Evolutionary conservation across 2,329 filamentous ascomycete genomes (phyloP).

Genomic region (Microcyclospora pomicola): DNA sequence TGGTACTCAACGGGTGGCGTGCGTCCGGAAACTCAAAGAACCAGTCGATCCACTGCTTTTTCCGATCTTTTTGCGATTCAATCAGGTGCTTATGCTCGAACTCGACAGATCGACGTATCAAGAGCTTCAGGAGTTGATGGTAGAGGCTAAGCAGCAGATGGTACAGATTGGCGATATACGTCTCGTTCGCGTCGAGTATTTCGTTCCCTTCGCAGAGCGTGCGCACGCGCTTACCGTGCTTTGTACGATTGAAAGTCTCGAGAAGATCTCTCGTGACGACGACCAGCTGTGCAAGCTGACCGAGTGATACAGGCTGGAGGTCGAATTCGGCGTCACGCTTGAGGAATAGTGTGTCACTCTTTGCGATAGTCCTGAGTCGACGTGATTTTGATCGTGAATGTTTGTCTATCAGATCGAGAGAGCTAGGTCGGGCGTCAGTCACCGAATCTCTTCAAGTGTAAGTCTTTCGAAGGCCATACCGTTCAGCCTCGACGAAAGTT

Average conservation of each 20-base stretch:
- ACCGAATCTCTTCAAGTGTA: not conserved
- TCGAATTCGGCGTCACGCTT: conserved; percentile 19
- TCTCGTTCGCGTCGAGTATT: conserved; percentile 20
- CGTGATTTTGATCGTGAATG: not conserved
- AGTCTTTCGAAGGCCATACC: not conserved
- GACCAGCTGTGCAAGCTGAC: conserved; percentile 18
- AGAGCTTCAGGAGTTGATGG: conserved; percentile 19
- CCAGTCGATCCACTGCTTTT: conserved; percentile 11
- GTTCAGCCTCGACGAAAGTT: too few species aligned
- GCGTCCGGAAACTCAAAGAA: conserved; percentile 22
- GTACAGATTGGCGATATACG: conserved; percentile 28
- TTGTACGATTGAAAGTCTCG: conserved; percentile 11
- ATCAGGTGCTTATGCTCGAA: conserved; percentile 10
- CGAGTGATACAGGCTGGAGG: conserved; percentile 19
- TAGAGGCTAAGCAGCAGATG: conserved; percentile 28
- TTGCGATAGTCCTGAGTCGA: conserved; percentile 20
- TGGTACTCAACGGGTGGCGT: conserved; percentile 21
- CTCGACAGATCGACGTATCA: conserved; percentile 10
- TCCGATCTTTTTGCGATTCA: conserved; percentile 13
- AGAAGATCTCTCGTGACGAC: conserved; percentile 22
- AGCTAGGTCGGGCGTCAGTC: not conserved
- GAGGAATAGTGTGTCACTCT: conserved; percentile 23
- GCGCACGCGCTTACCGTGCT: conserved; percentile 2
- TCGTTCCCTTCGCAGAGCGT: conserved; percentile 18
- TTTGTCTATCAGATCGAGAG: not conserved